Conservation (phyloP, 495 filamentous ascomycete genomes). For the Astrothelium subdiscretum region DNA sequence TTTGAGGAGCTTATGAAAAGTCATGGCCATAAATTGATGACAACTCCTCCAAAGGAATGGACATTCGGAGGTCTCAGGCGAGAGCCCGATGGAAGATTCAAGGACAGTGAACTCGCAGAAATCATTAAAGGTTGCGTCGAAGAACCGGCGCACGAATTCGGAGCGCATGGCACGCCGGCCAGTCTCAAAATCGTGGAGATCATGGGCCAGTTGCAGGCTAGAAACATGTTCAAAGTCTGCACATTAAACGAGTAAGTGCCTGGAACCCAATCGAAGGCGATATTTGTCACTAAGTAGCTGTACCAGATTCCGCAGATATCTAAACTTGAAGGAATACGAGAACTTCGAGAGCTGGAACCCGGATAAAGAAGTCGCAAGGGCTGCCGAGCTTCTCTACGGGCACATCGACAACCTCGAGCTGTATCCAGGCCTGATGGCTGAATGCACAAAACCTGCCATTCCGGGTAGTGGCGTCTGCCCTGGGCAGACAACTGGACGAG, state of each 20-base stretch:
- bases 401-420: conserved; percentile 24
- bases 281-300: not conserved
- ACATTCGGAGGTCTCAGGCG: conserved; percentile 48
- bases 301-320: conserved; percentile 20
- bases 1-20: conserved; percentile 42
- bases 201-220: conserved; percentile 22
- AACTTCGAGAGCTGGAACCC: conserved; percentile 20
- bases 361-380: conserved; percentile 18
- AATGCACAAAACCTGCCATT: conserved; percentile 23
- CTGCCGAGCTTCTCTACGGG: conserved; percentile 23
- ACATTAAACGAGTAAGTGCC: conserved; percentile 22
- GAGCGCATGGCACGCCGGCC: conserved; percentile 22
- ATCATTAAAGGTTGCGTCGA: conserved; percentile 48
- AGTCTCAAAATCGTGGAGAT: conserved; percentile 23
- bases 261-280: not conserved
- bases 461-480: conserved; percentile 25
- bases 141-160: conserved; percentile 33
- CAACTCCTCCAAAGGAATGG: conserved; percentile 40
- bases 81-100: conserved; percentile 43
- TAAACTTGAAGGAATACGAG: conserved; percentile 22
- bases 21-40: conserved; percentile 38
- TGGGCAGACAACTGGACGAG: conserved; percentile 24
- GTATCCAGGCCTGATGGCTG: conserved; percentile 23
- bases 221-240: conserved; percentile 24
- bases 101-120: conserved; percentile 47